Conservation (phyloP, 306 rosid species). For the Abrus pulchellus region DNA sequence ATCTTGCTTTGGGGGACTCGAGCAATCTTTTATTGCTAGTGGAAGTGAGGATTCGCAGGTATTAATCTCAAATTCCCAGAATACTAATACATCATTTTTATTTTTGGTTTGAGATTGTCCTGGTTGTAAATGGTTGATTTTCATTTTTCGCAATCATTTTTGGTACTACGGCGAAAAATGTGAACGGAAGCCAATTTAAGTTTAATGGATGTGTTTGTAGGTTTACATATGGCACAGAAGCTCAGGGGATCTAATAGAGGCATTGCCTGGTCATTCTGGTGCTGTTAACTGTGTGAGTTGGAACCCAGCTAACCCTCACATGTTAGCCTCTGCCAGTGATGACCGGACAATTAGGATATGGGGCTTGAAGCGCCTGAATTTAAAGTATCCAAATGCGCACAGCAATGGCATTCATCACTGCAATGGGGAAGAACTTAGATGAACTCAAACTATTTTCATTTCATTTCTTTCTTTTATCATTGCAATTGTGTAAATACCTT, state of each 20-base stretch:
- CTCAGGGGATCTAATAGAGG: slow-evolving; percentile 73
- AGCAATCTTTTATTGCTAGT: slow-evolving; percentile 86
- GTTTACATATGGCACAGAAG: slow-evolving; percentile 92
- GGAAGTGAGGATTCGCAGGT: slow-evolving; percentile 99
- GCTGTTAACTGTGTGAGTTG: slow-evolving; percentile 97
- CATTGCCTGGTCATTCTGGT: slow-evolving; percentile 93
- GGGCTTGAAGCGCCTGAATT: slow-evolving; percentile 77
- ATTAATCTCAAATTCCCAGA: slow-evolving; percentile 43
- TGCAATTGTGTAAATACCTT: slow-evolving; percentile 84
- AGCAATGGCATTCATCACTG: slow-evolving; percentile 81
- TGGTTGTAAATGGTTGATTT: neutral
- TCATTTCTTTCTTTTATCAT: slow-evolving; percentile 59
- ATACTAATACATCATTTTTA: neutral
- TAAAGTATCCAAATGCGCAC: slow-evolving; percentile 63
- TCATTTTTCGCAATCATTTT: neutral
- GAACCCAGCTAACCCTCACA: slow-evolving; percentile 95
- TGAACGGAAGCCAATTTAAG: slow-evolving; percentile 8
- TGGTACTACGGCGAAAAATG: neutral
- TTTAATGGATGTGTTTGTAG: slow-evolving; percentile 55
- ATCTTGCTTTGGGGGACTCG: slow-evolving; percentile 91
- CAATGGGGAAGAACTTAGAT: slow-evolving; percentile 76
- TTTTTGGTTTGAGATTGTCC: neutral
- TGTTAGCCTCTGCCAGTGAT: slow-evolving; percentile 98
- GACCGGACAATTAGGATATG: slow-evolving; percentile 92
- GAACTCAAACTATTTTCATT: slow-evolving; percentile 46